Base-by-base conservation (phyloP, 2,329 filamentous ascomycete genomes). In the Alternaria arbusti region DNA sequence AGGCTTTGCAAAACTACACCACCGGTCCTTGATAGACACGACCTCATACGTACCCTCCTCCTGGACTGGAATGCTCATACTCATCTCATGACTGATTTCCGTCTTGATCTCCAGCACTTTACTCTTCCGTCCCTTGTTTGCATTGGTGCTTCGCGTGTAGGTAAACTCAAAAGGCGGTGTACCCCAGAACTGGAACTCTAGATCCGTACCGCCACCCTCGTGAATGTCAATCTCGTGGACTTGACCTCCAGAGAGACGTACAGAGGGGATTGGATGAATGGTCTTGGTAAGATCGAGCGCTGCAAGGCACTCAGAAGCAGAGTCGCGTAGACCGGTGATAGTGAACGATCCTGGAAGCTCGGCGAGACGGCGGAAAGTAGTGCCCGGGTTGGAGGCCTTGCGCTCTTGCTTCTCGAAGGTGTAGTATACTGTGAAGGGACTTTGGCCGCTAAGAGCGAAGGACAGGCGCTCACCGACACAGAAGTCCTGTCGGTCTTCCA, bases 21-120 rank as follows among this genome's bases (percentile, higher is more conserved):
- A 96, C 74, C 89, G 89, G 81, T 99, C 96, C 84, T 96, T 96
- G 81, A 99, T 97, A 11, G 93, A 91, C 28, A 98, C 92, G 17
- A 99, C 95, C 82, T 99, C 96, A 77, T 99, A 99, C 70, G 94
- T 97, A 54, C 96, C 96, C 84, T 98, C 96, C 77, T 97, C 92
- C 71, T 91, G 94, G 25, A 94, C 94, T 72, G 90, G 90, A 72
- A 98, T 88, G 25, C 89, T 88, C 86, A 97, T 94, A 74, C 84
- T 90, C 78, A 93, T 87, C 74, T 96, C 93, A 66, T 94, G 88
- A 52, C 91, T 95, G 17, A 91, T 86, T 72, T 97, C 94, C 70
- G 96, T 94, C 71, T 92, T 89, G 68, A 96, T 97, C 82, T 99
- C 96, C 17, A 99, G 85, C 32, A 99, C 88, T 72, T 73, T 76